phyloP scores from a whole-genome alignment of 495 filamentous ascomycete species.

The Aspergillus nidulans region DNA sequence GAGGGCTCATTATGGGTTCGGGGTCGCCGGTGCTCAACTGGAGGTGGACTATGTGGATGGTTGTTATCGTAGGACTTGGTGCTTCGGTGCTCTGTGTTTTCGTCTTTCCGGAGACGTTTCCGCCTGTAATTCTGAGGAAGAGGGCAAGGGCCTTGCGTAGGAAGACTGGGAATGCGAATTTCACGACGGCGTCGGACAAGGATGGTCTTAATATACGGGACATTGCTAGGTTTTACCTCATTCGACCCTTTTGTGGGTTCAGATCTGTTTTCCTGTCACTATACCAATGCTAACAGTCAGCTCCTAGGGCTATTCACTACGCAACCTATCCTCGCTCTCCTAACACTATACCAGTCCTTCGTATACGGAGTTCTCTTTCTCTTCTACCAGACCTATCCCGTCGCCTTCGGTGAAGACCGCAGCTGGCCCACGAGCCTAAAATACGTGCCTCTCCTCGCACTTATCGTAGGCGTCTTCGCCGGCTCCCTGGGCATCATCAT shows the following conservation, averaged over 20 bases:
- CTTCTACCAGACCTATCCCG: conserved; percentile 75
- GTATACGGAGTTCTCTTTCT: conserved; percentile 76
- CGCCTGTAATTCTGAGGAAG: conserved; percentile 51
- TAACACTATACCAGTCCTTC: conserved; percentile 69
- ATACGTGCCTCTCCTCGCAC: conserved; percentile 75
- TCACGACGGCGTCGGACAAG: background rate
- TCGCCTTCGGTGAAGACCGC: conserved; percentile 68
- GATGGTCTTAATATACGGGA: too few species aligned
- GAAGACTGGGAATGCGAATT: conserved; percentile 34
- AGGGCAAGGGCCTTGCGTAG: conserved; percentile 50
- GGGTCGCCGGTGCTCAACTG: too few species aligned
- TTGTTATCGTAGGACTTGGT: conserved; percentile 65
- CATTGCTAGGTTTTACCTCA: too few species aligned
- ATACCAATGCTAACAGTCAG: conserved; percentile 11
- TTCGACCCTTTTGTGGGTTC: too few species aligned
- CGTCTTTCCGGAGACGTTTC: conserved; percentile 58
- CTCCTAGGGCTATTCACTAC: conserved; percentile 45
- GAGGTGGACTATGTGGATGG: conserved; percentile 43
- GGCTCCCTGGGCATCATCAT: conserved; percentile 50
- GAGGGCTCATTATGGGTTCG: conserved; percentile 47
- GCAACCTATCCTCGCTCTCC: conserved; percentile 57
- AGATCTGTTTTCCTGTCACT: too few species aligned
- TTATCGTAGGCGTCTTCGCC: conserved; percentile 68
- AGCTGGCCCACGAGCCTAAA: conserved; percentile 68
- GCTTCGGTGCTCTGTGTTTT: conserved; percentile 43